Conservation (phyloP, 208 protist genomes). For the Balamuthia mandrillaris region DNA sequence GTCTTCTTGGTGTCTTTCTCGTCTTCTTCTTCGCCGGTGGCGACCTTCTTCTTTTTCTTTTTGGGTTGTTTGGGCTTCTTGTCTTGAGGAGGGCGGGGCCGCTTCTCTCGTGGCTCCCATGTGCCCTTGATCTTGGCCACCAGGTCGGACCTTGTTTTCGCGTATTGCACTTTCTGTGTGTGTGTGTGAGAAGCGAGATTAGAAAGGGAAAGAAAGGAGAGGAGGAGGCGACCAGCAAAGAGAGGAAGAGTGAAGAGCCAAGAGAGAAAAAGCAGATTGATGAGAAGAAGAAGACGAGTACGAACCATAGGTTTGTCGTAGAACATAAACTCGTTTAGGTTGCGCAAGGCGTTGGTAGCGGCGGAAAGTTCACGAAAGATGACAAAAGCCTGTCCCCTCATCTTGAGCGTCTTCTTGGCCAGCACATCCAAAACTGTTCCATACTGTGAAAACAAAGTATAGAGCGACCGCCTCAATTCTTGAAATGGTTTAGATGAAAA, state of each 20-base stretch:
- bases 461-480: constrained; percentile 66
- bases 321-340: constrained; percentile 70
- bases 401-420: constrained; percentile 70
- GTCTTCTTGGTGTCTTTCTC: background rate
- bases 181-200: background rate
- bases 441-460: constrained; percentile 75
- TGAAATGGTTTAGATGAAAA: background rate
- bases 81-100: constrained; percentile 36
- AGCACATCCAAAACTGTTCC: constrained; percentile 77
- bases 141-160: constrained; percentile 64
- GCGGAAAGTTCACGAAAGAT: constrained; percentile 75
- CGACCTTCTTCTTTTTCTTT: constrained; percentile 34
- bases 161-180: constrained; percentile 54
- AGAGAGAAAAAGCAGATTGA: too few relatives aligned
- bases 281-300: background rate
- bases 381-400: constrained; percentile 83
- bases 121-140: constrained; percentile 64
- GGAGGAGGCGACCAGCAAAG: background rate
- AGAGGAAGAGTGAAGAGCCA: background rate
- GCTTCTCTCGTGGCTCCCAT: constrained; percentile 46
- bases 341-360: constrained; percentile 63
- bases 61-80: constrained; percentile 44
- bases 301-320: constrained; percentile 72
- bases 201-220: background rate
- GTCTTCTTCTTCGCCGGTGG: background rate